Percentiles rank a stretch among this genome's conserved stretches.
Evolutionary conservation across 768 basidiomycete species (phyloP).

Genomic region (Hydnomerulius pinastri): DNA sequence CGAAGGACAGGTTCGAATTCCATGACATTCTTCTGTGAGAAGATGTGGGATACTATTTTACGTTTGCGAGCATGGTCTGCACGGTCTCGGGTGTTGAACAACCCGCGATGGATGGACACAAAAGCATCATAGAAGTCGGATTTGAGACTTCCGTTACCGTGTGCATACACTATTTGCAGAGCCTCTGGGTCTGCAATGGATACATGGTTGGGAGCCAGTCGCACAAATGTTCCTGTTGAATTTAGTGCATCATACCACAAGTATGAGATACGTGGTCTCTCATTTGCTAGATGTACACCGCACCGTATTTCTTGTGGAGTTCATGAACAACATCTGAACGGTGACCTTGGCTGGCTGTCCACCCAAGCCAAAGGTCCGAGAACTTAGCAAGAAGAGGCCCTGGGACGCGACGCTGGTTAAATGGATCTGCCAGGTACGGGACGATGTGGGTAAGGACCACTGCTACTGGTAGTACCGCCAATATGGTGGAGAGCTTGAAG

Average conservation of each 20-base stretch:
- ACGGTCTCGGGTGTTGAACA: constrained; percentile 81
- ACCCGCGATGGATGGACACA: constrained; percentile 68
- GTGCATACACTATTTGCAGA: constrained; percentile 73
- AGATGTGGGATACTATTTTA: constrained; percentile 87
- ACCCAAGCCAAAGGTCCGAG: constrained; percentile 74
- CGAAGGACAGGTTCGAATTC: constrained; percentile 85
- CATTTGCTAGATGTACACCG: constrained; percentile 11
- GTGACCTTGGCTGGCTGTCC: constrained; percentile 63
- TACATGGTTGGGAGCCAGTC: constrained; percentile 75
- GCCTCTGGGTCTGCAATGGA: constrained; percentile 80
- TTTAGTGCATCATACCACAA: too few relatives aligned
- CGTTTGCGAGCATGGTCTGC: constrained; percentile 83
- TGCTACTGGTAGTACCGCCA: constrained; percentile 17
- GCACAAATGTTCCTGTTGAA: constrained; percentile 58
- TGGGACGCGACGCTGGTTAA: constrained; percentile 61
- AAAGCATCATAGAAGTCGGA: constrained; percentile 80
- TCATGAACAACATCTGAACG: constrained; percentile 75
- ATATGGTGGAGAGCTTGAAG: constrained; percentile 3
- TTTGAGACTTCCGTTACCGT: constrained; percentile 82
- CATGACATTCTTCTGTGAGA: constrained; percentile 80
- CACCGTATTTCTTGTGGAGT: constrained; percentile 75
- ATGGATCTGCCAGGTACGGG: constrained; percentile 57
- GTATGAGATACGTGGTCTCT: not conserved
- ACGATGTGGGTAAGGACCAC: constrained; percentile 36
- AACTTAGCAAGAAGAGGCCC: constrained; percentile 74